Base-by-base conservation (phyloP, 331 rosid genomes). In the Telfairia occidentalis region DNA sequence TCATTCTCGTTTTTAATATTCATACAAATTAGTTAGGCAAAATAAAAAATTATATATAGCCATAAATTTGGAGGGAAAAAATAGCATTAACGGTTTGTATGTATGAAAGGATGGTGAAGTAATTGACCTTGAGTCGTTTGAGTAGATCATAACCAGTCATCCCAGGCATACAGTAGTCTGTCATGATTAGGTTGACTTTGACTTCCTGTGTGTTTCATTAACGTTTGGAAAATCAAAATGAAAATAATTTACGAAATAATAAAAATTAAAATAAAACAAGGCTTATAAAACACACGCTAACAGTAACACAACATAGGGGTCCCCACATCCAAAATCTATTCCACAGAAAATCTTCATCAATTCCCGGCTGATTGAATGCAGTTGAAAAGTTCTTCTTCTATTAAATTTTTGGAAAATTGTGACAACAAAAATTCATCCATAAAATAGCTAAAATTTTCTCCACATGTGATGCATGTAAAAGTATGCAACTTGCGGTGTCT, bases 151-250 rank as follows among this genome's bases (percentile, higher is more conserved):
- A 95, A 83, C 99, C 99, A 85, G 85, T 95, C 96, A 95, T 95
- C 76, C 99, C 99, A 49, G 99, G 97, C 99, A 95, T 95, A 87
- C 96, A 95, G 82, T 82, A 95, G 80, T 95, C 99, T 13, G 99
- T 95, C 97, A 95, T 95, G 92, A 95, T 95, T 86, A 95, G 78
- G 83, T 95, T 90, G 88, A 88, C 96, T 86, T 95, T 95, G 57
- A 83, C 81, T 80, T 82, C 96, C 96, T 95, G 92, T 83, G 81
- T 49, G 79, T n/a, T n/a, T 73, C 82, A 80, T 80, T 23, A 8
- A 0, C n/a, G 19, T 32, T 32, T 77, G 53, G 15, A 8, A 69
- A 78, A 48, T 21, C 18, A 72, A 34, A 9, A 53, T 53, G 1
- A 30, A 48, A 32, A 48, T 48, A 1, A 74, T 53, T 69, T 8